These are phyloP conservation scores for Pyrenula aspistea DNA, from an alignment of 495 filamentous ascomycete species.

Conservation along the genomic window DNA sequence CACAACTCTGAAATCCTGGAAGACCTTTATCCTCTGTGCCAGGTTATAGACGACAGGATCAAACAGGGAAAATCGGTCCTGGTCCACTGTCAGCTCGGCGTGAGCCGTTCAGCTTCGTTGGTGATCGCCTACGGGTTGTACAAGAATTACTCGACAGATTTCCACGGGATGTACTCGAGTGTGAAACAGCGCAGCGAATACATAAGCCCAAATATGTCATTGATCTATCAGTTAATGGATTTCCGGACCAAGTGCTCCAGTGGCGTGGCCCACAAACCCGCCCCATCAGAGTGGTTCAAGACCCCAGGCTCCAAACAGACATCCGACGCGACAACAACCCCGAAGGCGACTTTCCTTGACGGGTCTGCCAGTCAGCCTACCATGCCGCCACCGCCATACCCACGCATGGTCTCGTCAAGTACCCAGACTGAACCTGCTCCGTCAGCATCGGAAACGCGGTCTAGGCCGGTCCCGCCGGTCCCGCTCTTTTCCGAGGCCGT, in stretches of 20 bases:
- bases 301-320: conserved; percentile 29
- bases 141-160: conserved; percentile 72
- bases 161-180: conserved; percentile 85
- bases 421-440: background rate
- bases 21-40: conserved; percentile 74
- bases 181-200: conserved; percentile 85
- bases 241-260: conserved; percentile 41
- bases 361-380: conserved; percentile 4
- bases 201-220: conserved; percentile 97
- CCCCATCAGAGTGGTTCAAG: conserved; percentile 27
- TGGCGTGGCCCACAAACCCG: conserved; percentile 25
- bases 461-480: conserved; percentile 1
- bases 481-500: conserved; percentile 11
- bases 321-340: conserved; percentile 5
- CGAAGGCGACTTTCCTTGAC: conserved; percentile 13
- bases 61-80: conserved; percentile 75
- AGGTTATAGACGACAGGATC: conserved; percentile 70
- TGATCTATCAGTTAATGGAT: conserved; percentile 95
- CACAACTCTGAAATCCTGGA: conserved; percentile 93
- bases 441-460: background rate
- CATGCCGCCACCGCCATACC: conserved; percentile 2
- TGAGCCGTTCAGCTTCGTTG: conserved; percentile 89
- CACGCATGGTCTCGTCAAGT: background rate
- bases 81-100: conserved; percentile 91
- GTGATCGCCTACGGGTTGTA: conserved; percentile 95